Evolutionary conservation across 1,284 basidiomycete species (phyloP), one percentile per base, ranked within the genome.

Genomic region (Sporisorium exsertum): DNA sequence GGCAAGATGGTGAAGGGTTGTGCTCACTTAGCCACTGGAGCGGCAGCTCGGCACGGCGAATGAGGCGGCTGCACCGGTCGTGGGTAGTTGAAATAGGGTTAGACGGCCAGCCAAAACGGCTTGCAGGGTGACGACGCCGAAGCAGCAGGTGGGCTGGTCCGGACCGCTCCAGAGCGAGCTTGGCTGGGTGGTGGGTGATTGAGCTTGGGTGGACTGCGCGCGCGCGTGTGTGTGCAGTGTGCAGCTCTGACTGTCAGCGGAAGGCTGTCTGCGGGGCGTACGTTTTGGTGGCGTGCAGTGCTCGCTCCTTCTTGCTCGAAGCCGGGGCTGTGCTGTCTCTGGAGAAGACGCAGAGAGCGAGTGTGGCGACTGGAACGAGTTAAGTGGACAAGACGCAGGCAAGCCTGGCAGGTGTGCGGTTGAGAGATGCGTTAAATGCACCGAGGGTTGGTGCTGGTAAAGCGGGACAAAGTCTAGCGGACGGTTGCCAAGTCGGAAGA

Each of bases 11-110:
- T n/a, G n/a, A n/a, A n/a, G n/a, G n/a, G n/a, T n/a, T n/a, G 3
- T 20, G 40, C 40, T 18, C 18, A 16, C 40, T 8, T 16, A 9
- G 49, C 29, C 18, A 32, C 49, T 32, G 49, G 15, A 43, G 3
- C 49, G 27, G 61, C n/a, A 35, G 29, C 29, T 51, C 37, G 32
- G 33, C 47, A 24, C 58, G 18, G 37, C 26, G 29, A 18, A 27
- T 58, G 32, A 32, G 43, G 43, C 42, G 3, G 37, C 20, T 24
- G 32, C 50, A 22, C 8, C 27, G 27, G 49, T 32, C 35, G 37
- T 51, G 46, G 56, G 46, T 27, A 46, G 22, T n/a, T 13, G 56
- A 47, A 49, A 40, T 57, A 62, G 60, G 60, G 26, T 63, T 58
- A 50, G 51, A 40, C 54, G 58, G 58, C 13, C 53, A 47, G 51